phyloP scores from a whole-genome alignment of 2,329 filamentous ascomycete genomes.

The Neurospora crassa region DNA sequence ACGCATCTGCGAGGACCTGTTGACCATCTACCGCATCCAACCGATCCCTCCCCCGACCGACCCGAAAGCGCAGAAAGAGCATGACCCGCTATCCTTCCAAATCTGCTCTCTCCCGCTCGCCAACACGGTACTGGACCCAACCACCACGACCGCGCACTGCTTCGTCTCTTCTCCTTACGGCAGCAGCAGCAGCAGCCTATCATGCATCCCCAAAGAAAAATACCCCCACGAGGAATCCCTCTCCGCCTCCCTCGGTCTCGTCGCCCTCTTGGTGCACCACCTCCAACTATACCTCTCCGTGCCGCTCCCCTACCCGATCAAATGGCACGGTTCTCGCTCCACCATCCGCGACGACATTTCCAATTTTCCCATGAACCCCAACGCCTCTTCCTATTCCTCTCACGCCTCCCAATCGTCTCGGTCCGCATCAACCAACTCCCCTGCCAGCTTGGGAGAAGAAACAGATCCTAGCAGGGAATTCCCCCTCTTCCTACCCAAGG shows the following conservation, averaged over 20 bases:
- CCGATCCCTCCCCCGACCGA: constrained; percentile 35
- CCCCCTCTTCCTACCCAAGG: constrained; percentile 52
- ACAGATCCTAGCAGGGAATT: constrained; percentile 57
- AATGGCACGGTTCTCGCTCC: constrained; percentile 62
- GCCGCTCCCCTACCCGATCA: constrained; percentile 72
- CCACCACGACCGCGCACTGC: constrained; percentile 22
- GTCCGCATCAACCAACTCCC: too few species aligned
- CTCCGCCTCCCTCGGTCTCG: constrained; percentile 73
- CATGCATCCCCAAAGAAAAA: constrained; percentile 2
- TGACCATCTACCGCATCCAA: constrained; percentile 70
- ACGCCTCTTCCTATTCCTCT: constrained; percentile 36
- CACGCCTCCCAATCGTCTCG: not conserved
- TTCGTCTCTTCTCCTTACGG: too few species aligned
- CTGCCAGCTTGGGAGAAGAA: not conserved
- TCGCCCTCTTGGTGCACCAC: constrained; percentile 63
- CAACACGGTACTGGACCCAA: constrained; percentile 62
- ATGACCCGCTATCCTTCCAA: constrained; percentile 61
- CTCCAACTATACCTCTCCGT: constrained; percentile 75
- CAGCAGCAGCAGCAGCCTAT: constrained; percentile 4
- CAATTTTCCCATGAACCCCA: constrained; percentile 39
- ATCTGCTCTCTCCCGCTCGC: constrained; percentile 72
- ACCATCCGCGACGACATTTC: constrained; percentile 69
- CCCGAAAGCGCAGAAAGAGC: not conserved
- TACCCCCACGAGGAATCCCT: constrained; percentile 52
- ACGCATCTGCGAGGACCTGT: constrained; percentile 77